Percentiles rank a stretch among this genome's conserved stretches.
Conservation (phyloP, 1,284 basidiomycete species). For the Golubevia sp. region DNA sequence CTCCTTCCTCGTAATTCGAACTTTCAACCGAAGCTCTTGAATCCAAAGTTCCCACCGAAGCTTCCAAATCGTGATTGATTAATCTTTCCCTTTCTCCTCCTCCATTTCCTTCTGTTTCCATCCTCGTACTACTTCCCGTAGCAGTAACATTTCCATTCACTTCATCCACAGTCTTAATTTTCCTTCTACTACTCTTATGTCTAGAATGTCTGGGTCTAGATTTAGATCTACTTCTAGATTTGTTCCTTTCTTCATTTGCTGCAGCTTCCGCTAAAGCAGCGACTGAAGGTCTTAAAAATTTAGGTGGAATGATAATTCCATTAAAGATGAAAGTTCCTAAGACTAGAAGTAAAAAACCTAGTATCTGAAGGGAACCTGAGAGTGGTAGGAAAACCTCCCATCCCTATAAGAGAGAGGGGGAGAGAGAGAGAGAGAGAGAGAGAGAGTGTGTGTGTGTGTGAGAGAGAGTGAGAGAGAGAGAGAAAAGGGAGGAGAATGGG, state of each 20-base stretch:
- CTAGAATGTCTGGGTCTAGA: not conserved
- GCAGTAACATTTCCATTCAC: not conserved
- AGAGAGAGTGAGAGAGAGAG: not conserved
- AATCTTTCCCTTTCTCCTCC: no score
- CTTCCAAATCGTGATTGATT: not conserved
- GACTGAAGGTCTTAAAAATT: constrained; percentile 1
- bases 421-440: not conserved
- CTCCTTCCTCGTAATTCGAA: no score
- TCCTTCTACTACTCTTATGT: constrained; percentile 2
- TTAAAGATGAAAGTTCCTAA: constrained; percentile 60
- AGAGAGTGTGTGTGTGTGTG: not conserved
- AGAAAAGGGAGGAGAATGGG: not conserved
- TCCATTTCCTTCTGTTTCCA: not conserved
- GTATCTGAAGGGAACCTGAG: constrained; percentile 36
- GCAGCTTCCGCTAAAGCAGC: not conserved
- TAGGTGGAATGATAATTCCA: constrained; percentile 29
- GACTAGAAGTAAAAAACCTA: constrained; percentile 49
- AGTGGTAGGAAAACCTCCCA: constrained; percentile 52
- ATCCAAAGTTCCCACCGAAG: not conserved
- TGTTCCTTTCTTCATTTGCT: not conserved
- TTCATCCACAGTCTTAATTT: not conserved
- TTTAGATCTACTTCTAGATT: not conserved
- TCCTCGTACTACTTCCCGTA: not conserved
- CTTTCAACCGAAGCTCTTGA: no score
- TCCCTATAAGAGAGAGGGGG: constrained; percentile 11